Evolutionary conservation across 345 rosid genomes (phyloP).

Genomic region (Limnanthes douglasii): DNA sequence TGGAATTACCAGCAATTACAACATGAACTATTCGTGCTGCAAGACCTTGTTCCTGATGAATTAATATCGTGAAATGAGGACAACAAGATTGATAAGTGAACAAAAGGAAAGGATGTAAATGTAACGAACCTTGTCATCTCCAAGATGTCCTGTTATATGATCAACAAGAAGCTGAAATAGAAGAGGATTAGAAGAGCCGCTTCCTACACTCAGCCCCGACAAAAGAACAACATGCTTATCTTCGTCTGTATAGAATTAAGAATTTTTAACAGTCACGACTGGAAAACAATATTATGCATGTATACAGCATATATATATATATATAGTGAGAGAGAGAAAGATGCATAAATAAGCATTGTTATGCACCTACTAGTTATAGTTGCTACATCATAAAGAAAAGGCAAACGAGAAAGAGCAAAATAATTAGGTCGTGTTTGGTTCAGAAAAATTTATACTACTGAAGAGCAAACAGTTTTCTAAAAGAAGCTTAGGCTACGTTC

Average conservation of each 20-base stretch:
- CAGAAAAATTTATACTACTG: too few relatives aligned
- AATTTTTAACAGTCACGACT: too few relatives aligned
- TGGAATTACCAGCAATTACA: conserved; percentile 84
- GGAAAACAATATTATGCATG: too few relatives aligned
- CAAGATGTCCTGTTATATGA: conserved; percentile 86
- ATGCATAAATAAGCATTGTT: too few relatives aligned
- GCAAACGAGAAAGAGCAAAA: too few relatives aligned
- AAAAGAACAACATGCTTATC: conserved; percentile 72
- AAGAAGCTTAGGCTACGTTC: too few relatives aligned
- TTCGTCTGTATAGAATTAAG: conserved; percentile 51
- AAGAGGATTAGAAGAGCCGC: conserved; percentile 59
- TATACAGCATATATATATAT: too few relatives aligned
- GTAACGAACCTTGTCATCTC: conserved; percentile 86
- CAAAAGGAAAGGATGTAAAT: conserved; percentile 9
- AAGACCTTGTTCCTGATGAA: conserved; percentile 53
- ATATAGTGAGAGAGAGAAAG: too few relatives aligned
- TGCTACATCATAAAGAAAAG: too few relatives aligned
- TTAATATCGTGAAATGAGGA: conserved; percentile 5
- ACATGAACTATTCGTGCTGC: conserved; percentile 81
- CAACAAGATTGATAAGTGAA: conserved; percentile 3
- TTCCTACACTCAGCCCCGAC: conserved; percentile 73
- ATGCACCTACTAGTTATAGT: too few relatives aligned
- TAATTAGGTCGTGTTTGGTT: too few relatives aligned
- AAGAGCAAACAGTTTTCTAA: too few relatives aligned
- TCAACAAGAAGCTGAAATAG: conserved; percentile 91